A percentile compares a stretch with the other conserved stretches of the same genome.
Evolutionary conservation across 108 stramenopile genomes (phyloP).

Genomic region (Pseudonitzschia pungens): DNA sequence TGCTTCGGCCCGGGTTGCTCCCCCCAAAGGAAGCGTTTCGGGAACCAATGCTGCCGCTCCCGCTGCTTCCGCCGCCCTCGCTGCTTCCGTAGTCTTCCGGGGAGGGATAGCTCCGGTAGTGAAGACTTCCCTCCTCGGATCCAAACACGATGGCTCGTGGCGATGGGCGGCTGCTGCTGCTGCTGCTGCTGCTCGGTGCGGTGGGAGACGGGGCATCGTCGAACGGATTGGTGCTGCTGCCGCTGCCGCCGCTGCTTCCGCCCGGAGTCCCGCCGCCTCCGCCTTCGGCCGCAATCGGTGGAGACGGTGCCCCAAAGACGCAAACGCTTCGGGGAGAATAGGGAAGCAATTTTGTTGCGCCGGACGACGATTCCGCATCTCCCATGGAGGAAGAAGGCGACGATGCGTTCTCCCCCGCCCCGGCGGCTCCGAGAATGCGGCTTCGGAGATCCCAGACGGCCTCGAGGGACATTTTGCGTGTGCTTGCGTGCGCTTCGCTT

Average conservation of each 20-base stretch:
- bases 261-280: background rate
- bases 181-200: constrained; percentile 9
- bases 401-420: too few species aligned
- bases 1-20: background rate
- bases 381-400: background rate
- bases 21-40: constrained; percentile 12
- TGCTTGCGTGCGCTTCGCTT: background rate
- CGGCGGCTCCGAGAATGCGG: background rate
- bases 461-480: constrained; percentile 42
- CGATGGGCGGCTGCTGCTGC: constrained; percentile 12
- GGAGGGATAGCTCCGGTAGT: constrained; percentile 59
- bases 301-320: constrained; percentile 36
- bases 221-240: constrained; percentile 38
- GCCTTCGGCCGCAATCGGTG: background rate
- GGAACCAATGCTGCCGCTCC: background rate
- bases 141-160: constrained; percentile 61
- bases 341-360: background rate
- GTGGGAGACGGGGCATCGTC: constrained; percentile 14
- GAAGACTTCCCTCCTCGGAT: constrained; percentile 75
- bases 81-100: background rate
- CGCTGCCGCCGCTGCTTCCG: background rate
- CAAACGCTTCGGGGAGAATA: constrained; percentile 38
- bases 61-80: background rate
- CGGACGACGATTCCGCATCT: background rate
- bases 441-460: constrained; percentile 47